Evolutionary conservation across 2,329 filamentous ascomycete genomes (phyloP).

Genomic region (Huntiella moniliformis): DNA sequence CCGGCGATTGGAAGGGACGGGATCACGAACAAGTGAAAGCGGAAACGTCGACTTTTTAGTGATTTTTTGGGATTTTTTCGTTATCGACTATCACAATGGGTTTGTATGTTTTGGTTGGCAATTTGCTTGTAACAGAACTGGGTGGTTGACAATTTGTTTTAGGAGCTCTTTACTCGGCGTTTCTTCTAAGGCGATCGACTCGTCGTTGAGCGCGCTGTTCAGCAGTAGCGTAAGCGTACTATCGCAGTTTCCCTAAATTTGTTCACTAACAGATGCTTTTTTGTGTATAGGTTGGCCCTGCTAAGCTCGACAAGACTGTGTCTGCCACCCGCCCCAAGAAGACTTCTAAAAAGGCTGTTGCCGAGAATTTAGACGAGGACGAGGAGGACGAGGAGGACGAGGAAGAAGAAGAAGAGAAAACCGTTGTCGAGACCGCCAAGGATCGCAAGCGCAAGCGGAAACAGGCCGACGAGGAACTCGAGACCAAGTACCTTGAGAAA

Average conservation of each 20-base stretch:
- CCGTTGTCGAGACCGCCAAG: constrained; percentile 23
- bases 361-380: constrained; percentile 14
- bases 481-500: constrained; percentile 50
- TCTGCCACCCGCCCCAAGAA: constrained; percentile 19
- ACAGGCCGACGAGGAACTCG: constrained; percentile 50
- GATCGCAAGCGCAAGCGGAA: constrained; percentile 48
- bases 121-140: not conserved
- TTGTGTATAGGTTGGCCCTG: constrained; percentile 29
- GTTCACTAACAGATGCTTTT: not conserved
- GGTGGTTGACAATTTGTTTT: constrained; percentile 6
- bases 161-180: constrained; percentile 8
- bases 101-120: constrained; percentile 2
- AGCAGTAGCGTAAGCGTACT: constrained; percentile 45
- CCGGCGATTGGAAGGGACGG: not conserved
- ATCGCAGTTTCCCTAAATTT: not conserved
- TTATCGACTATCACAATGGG: not conserved
- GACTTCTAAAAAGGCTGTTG: constrained; percentile 16
- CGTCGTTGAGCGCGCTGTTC: constrained; percentile 51
- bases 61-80: not conserved
- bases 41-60: not conserved
- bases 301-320: constrained; percentile 22
- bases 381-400: constrained; percentile 15
- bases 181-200: constrained; percentile 40
- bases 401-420: constrained; percentile 19
- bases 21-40: not conserved